Evolutionary conservation across 345 rosid species (phyloP).

Genomic region (Salix koriyanagi): DNA sequence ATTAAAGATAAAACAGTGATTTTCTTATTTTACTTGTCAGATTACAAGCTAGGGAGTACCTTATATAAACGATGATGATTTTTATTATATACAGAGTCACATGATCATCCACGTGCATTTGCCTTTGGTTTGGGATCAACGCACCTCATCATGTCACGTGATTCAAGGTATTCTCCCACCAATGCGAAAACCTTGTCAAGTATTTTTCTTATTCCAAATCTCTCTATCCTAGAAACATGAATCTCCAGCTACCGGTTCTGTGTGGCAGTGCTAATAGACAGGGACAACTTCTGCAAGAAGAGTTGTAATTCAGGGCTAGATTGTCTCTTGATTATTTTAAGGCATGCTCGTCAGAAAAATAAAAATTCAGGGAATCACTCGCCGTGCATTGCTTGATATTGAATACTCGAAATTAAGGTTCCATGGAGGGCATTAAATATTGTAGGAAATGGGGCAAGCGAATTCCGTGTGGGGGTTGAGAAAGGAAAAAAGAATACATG

Average conservation of each 20-base stretch:
- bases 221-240: neutral
- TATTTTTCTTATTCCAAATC: neutral
- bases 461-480: neutral
- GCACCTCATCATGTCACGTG: conserved; percentile 45
- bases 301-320: neutral
- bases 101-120: conserved; percentile 53
- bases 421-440: neutral
- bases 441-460: neutral
- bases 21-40: neutral
- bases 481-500: neutral
- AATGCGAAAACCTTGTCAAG: neutral
- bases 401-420: neutral
- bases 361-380: neutral
- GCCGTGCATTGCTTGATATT: too few relatives aligned
- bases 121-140: conserved; percentile 56
- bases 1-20: too few relatives aligned
- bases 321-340: neutral
- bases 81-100: conserved; percentile 25
- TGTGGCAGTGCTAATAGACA: neutral
- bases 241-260: neutral
- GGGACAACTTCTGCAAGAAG: neutral
- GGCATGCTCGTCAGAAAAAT: neutral
- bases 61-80: neutral
- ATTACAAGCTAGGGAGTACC: neutral
- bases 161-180: conserved; percentile 30